Evolutionary conservation across 2,329 filamentous ascomycete genomes (phyloP).

Genomic region (Aspergillus sp.): DNA sequence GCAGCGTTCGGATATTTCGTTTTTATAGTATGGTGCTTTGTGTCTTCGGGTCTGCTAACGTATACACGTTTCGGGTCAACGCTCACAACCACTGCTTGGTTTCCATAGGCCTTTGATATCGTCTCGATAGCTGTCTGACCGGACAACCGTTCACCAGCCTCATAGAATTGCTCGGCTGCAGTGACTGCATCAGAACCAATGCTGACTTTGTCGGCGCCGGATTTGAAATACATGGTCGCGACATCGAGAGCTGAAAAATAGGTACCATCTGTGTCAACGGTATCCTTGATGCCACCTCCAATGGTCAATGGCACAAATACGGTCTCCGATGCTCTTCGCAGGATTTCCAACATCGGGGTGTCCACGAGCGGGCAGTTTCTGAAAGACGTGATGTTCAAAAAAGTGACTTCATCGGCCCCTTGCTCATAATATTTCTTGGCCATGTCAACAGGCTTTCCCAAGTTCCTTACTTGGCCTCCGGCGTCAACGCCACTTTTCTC

Average conservation of each 20-base stretch:
- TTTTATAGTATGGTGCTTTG: slow-evolving; percentile 66
- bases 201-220: slow-evolving; percentile 92
- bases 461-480: slow-evolving; percentile 67
- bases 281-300: slow-evolving; percentile 91
- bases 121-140: slow-evolving; percentile 91
- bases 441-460: slow-evolving; percentile 95
- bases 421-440: slow-evolving; percentile 91
- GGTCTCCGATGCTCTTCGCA: slow-evolving; percentile 76
- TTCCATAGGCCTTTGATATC: slow-evolving; percentile 87
- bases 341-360: slow-evolving; percentile 90
- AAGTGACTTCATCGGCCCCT: slow-evolving; percentile 93
- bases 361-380: slow-evolving; percentile 89
- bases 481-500: slow-evolving; percentile 63
- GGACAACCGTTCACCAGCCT: slow-evolving; percentile 58
- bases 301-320: slow-evolving; percentile 96
- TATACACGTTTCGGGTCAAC: slow-evolving; percentile 92
- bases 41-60: slow-evolving; percentile 61
- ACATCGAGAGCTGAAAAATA: slow-evolving; percentile 86
- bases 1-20: slow-evolving; percentile 64
- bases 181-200: slow-evolving; percentile 92
- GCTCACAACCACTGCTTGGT: slow-evolving; percentile 92
- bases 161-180: slow-evolving; percentile 86
- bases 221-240: slow-evolving; percentile 94
- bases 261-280: slow-evolving; percentile 78
- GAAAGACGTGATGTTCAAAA: slow-evolving; percentile 97